Conservation (phyloP, 1,284 basidiomycete genomes). For the Ganoderma boninense region DNA sequence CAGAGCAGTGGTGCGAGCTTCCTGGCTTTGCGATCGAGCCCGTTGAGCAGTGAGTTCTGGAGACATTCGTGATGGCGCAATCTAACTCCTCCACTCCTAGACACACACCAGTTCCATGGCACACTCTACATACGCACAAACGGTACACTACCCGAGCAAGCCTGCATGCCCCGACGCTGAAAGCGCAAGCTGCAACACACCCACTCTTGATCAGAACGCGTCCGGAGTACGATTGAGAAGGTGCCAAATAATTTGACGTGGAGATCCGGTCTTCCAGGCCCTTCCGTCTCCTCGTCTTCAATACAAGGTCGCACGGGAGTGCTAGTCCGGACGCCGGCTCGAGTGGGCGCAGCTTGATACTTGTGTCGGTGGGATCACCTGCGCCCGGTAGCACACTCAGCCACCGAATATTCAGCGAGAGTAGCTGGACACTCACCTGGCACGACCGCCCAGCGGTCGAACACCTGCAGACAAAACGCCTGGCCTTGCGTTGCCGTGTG, state of each 20-base stretch:
- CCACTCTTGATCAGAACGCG: conserved; percentile 27
- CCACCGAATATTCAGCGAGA: conserved; percentile 16
- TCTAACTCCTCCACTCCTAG: neutral
- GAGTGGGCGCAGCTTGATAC: conserved; percentile 93
- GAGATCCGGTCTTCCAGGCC: conserved; percentile 94
- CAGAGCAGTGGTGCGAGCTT: too few species aligned
- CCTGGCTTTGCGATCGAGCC: too few species aligned
- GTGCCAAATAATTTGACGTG: conserved; percentile 88
- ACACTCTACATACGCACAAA: conserved; percentile 31
- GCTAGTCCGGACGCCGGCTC: conserved; percentile 97
- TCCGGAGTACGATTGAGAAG: conserved; percentile 5
- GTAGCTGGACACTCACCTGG: conserved; percentile 68
- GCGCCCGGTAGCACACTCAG: conserved; percentile 34
- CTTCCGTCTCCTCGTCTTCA: conserved; percentile 97
- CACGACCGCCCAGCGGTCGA: conserved; percentile 98
- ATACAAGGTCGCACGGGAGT: conserved; percentile 89
- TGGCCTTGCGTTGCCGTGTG: conserved; percentile 97
- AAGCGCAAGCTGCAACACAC: conserved; percentile 71
- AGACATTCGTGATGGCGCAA: too few species aligned
- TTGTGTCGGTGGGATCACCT: conserved; percentile 97
- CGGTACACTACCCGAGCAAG: conserved; percentile 69
- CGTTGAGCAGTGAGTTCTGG: too few species aligned
- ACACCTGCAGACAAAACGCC: conserved; percentile 95
- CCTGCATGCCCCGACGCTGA: conserved; percentile 93
- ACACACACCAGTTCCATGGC: conserved; percentile 26